These are phyloP conservation scores for Pseudocercospora pini-densiflorae DNA, from an alignment of 2,329 filamentous ascomycete genomes.

Conservation along the genomic window DNA sequence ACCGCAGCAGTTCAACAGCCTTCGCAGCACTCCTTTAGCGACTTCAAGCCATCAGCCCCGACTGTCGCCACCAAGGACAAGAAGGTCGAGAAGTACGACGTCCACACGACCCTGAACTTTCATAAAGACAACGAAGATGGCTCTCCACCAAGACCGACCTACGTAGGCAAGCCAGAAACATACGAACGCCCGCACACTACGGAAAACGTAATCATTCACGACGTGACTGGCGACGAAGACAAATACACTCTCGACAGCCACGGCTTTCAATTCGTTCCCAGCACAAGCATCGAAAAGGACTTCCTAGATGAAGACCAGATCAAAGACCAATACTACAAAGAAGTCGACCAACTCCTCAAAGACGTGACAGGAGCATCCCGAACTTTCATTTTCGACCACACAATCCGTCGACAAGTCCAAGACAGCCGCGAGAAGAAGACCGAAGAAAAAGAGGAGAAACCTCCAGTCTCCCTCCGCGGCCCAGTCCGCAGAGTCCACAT, in stretches of 20 bases:
- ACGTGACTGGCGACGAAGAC: slow-evolving; percentile 51
- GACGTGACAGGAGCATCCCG: slow-evolving; percentile 59
- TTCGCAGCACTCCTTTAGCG: slow-evolving; percentile 18
- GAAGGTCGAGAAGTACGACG: slow-evolving; percentile 28
- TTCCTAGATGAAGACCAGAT: slow-evolving; percentile 45
- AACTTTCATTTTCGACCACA: slow-evolving; percentile 67
- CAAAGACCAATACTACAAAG: slow-evolving; percentile 44
- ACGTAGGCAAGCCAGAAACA: slow-evolving; percentile 35
- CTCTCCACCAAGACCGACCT: slow-evolving; percentile 27
- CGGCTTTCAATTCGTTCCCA: slow-evolving; percentile 43
- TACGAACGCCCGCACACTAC: slow-evolving; percentile 39
- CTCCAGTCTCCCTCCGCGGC: slow-evolving; percentile 40
- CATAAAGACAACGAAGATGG: slow-evolving; percentile 33
- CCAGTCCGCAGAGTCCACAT: slow-evolving; percentile 61
- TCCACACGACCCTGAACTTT: slow-evolving; percentile 30
- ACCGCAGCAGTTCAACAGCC: slow-evolving; percentile 28
- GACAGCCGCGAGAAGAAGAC: slow-evolving; percentile 31
- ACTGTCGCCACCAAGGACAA: slow-evolving; percentile 11
- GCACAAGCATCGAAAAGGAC: slow-evolving; percentile 43
- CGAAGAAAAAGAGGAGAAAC: slow-evolving; percentile 22
- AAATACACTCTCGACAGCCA: slow-evolving; percentile 33
- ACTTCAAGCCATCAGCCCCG: slow-evolving; percentile 13
- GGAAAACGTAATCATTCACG: slow-evolving; percentile 44
- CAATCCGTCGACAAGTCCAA: slow-evolving; percentile 54
- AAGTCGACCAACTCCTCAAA: slow-evolving; percentile 45